phyloP scores from a whole-genome alignment of 441 rosid genomes.

The Mallotus japonicus region DNA sequence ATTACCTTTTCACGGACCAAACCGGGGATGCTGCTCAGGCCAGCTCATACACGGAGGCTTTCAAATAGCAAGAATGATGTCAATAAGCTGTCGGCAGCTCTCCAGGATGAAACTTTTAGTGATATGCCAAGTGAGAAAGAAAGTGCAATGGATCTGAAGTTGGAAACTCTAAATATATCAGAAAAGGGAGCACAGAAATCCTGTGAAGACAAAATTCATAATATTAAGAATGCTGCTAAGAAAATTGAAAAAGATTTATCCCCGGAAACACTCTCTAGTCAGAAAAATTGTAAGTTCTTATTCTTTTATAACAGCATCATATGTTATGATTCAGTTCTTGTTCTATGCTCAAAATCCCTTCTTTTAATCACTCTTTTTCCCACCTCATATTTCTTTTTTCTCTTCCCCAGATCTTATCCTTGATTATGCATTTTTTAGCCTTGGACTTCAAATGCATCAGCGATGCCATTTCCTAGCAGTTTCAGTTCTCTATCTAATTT shows the following conservation, averaged over 20 bases:
- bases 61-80: conserved; percentile 56
- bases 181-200: conserved; percentile 40
- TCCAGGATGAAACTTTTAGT: conserved; percentile 40
- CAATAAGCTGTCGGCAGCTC: conserved; percentile 40
- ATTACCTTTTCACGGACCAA: conserved; percentile 72
- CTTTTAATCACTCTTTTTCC: neutral
- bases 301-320: neutral
- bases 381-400: neutral
- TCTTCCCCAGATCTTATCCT: neutral
- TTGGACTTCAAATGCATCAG: neutral
- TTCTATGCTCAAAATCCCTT: neutral
- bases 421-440: neutral
- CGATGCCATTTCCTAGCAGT: neutral
- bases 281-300: conserved; percentile 50
- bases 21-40: conserved; percentile 87
- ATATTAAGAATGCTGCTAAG: conserved; percentile 37
- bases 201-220: conserved; percentile 37
- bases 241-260: conserved; percentile 45
- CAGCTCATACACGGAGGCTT: conserved; percentile 68
- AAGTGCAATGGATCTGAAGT: conserved; percentile 30
- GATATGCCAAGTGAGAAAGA: conserved; percentile 31
- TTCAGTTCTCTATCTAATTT: neutral
- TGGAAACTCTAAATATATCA: conserved; percentile 29
- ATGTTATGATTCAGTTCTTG: neutral
- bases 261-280: conserved; percentile 39